phyloP scores from a whole-genome alignment of 192 early-diverging fungal species.

The Mortierella claussenii region DNA sequence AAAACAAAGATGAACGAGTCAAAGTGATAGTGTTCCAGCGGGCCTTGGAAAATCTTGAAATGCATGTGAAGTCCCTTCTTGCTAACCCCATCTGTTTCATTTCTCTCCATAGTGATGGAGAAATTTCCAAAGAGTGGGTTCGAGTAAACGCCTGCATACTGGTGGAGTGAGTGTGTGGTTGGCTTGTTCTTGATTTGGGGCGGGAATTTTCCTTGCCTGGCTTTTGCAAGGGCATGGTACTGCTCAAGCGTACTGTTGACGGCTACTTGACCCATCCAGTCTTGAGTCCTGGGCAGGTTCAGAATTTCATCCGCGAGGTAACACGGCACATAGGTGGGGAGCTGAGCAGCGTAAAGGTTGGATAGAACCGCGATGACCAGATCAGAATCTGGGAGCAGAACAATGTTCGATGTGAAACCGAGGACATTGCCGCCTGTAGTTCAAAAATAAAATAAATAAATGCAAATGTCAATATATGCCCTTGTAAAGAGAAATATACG shows the following conservation, averaged over 20 bases:
- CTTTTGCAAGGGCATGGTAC: neutral
- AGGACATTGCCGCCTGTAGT: neutral
- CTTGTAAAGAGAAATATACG: too few species aligned
- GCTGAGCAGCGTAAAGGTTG: neutral
- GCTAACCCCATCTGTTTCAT: neutral
- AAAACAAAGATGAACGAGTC: too few species aligned
- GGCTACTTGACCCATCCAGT: slow-evolving; percentile 17
- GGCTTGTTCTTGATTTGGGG: slow-evolving; percentile 10
- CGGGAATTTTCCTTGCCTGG: neutral
- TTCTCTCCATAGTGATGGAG: slow-evolving; percentile 1
- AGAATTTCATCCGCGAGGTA: slow-evolving; percentile 23
- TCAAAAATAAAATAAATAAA: neutral
- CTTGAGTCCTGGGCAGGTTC: slow-evolving; percentile 2
- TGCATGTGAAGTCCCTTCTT: neutral
- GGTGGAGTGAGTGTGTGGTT: neutral
- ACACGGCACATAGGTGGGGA: neutral
- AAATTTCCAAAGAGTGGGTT: slow-evolving; percentile 11
- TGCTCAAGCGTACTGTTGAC: neutral
- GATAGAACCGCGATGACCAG: slow-evolving; percentile 5
- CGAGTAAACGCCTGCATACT: slow-evolving; percentile 6
- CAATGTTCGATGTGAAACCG: slow-evolving; percentile 1
- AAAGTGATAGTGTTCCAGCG: slow-evolving; percentile 25
- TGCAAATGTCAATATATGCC: neutral
- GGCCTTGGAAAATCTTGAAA: neutral
- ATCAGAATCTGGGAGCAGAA: slow-evolving; percentile 13